These are phyloP conservation scores for Verbena officinalis DNA, from an alignment of 257 asterid species.

Conservation along the genomic window DNA sequence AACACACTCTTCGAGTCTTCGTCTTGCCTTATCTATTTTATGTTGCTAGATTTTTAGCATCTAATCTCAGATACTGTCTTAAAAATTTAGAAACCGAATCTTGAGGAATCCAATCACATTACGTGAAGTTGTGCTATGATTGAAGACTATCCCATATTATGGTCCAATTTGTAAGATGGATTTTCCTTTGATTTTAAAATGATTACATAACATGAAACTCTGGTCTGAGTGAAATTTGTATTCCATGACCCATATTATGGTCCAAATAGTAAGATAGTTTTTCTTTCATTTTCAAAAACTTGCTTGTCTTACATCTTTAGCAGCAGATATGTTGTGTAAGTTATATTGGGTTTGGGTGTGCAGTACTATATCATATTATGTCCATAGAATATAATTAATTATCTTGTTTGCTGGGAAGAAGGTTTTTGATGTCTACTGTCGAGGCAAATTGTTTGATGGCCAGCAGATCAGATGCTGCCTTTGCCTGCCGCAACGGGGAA, in stretches of 20 bases:
- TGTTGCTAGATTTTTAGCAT: conserved; percentile 7
- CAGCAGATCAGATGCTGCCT: too few species aligned
- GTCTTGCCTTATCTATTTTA: not conserved
- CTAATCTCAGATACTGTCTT: conserved; percentile 25
- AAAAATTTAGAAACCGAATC: conserved; percentile 25
- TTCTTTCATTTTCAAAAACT: conserved; percentile 1
- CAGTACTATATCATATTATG: conserved; percentile 21
- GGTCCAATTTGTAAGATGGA: conserved; percentile 24
- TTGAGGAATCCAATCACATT: conserved; percentile 16
- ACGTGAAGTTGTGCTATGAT: conserved; percentile 17
- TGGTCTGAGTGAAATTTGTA: not conserved
- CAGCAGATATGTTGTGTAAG: conserved; percentile 2
- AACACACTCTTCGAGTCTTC: conserved; percentile 11
- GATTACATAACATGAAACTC: not conserved
- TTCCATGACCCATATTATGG: conserved; percentile 20
- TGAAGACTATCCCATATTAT: conserved; percentile 23
- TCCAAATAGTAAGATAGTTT: conserved; percentile 19
- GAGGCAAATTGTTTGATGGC: too few species aligned
- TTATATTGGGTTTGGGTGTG: too few species aligned
- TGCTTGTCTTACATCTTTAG: conserved; percentile 17
- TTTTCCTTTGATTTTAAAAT: conserved; percentile 5
- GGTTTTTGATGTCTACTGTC: conserved; percentile 28
- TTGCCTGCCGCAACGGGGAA: too few species aligned
- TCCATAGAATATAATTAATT: conserved; percentile 29
- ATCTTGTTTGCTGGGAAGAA: conserved; percentile 28